Evolutionary conservation across 768 basidiomycete genomes (phyloP).

Genomic region (Rubroboletus pulcherrimus): DNA sequence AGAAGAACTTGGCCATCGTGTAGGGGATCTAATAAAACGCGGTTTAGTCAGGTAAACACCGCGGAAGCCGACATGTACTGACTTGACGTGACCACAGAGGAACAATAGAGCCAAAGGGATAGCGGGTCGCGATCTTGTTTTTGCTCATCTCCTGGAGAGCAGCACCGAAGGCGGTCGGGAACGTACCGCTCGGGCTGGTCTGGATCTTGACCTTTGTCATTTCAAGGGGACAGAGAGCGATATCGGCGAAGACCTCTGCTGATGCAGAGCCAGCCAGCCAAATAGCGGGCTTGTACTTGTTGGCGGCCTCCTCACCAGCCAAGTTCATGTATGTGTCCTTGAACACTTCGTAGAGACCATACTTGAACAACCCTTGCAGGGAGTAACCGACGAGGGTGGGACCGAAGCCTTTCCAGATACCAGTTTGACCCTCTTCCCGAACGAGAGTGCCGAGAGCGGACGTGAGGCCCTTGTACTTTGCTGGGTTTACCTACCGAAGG

Average conservation of each 20-base stretch:
- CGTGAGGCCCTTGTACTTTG: slow-evolving; percentile 66
- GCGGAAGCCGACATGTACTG: slow-evolving; percentile 12
- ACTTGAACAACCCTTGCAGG: slow-evolving; percentile 96
- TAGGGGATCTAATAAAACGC: slow-evolving; percentile 70
- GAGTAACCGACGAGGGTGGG: slow-evolving; percentile 93
- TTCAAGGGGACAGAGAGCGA: slow-evolving; percentile 92
- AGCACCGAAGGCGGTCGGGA: slow-evolving; percentile 70
- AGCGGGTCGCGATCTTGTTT: slow-evolving; percentile 67
- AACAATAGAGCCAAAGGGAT: slow-evolving; percentile 79
- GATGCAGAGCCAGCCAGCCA: slow-evolving; percentile 94
- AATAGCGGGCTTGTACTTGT: slow-evolving; percentile 82
- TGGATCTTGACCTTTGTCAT: slow-evolving; percentile 92
- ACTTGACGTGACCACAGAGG: slow-evolving; percentile 88
- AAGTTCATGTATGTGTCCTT: slow-evolving; percentile 90
- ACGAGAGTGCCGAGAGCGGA: slow-evolving; percentile 60
- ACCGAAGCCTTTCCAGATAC: slow-evolving; percentile 92
- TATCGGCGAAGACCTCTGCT: slow-evolving; percentile 92
- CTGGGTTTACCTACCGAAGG: slow-evolving; percentile 58
- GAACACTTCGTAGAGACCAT: slow-evolving; percentile 96
- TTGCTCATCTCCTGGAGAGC: slow-evolving; percentile 68
- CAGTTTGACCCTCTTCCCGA: slow-evolving; percentile 76
- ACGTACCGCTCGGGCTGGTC: slow-evolving; percentile 68
- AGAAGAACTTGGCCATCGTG: slow-evolving; percentile 99
- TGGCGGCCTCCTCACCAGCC: slow-evolving; percentile 75
- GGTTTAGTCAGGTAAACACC: background rate